Base-by-base conservation (phyloP, 495 filamentous ascomycete genomes). In the Daldinia childiae region DNA sequence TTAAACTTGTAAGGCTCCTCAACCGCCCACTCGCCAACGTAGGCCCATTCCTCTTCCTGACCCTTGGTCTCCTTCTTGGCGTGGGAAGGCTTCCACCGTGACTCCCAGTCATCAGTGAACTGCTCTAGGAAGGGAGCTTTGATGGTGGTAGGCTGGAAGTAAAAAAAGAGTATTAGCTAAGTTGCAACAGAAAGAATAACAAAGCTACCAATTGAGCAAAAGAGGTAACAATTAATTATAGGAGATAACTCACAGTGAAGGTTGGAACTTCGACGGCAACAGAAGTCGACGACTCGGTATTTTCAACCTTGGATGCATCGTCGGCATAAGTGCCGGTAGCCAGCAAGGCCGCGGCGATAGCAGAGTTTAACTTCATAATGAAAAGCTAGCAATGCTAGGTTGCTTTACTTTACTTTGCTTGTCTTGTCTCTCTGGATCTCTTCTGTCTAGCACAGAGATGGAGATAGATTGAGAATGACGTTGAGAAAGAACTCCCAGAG, bases 51-150 rank as follows among this genome's bases (percentile, higher is more conserved):
- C 80, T 99, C 95, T 59, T 94, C 92, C 34, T 90, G 81, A 69
- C 80, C 85, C 64, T 83, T 83, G 29, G 76, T 82, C 66, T 96
- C 92, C 88, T 98, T 98, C 88, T 98, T 98, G 69, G 96, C 96
- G 76, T 95, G 91, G 19, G 94, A 97, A 64, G 90, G 86, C 82
- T 93, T 92, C 96, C 96, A 99, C 79, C 96, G 85, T 52, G 85
- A 83, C 58, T 97, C 88, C 95, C 95, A 98, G 82, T 91, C 95
- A 65, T 93, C 90, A 80, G 92, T 97, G 86, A 99, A 99, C 81
- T 99, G 96, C 84, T 99, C 96, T 64, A 98, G 82, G 90, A 99
- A 98, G 43, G 93, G 92, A 67, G 91, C 96, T 82, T 98, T 92
- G 76, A 98, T 82, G 62, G 85, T 85, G 58, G 92, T 90, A 57